A percentile compares a stretch with the other conserved stretches of the same genome.
phyloP scores from a whole-genome alignment of 2,329 filamentous ascomycete species.

The Fusarium pseudocircinatum region DNA sequence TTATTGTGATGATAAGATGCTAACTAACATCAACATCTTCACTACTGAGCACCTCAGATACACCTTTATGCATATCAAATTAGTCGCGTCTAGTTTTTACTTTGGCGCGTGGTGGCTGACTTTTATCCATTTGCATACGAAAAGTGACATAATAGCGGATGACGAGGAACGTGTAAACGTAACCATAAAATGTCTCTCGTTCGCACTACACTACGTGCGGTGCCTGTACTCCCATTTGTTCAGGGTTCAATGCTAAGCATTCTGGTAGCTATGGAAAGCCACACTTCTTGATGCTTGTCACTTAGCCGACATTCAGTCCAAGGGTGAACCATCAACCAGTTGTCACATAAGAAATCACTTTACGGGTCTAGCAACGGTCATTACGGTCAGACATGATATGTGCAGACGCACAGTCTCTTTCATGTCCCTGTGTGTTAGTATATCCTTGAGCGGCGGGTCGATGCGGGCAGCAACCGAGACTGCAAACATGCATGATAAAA shows the following conservation, averaged over 20 bases:
- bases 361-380: neutral
- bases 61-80: neutral
- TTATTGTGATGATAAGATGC: neutral
- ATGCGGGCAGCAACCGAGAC: conserved; percentile 1
- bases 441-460: neutral
- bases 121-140: neutral
- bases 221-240: neutral
- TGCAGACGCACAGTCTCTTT: neutral
- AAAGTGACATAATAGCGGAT: conserved; percentile 8
- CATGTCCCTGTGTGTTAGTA: neutral
- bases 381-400: conserved; percentile 5
- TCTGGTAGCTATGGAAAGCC: neutral
- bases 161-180: neutral
- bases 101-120: conserved; percentile 21
- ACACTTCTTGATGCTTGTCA: neutral
- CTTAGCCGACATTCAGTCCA: neutral
- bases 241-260: neutral
- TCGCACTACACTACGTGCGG: neutral
- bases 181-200: conserved; percentile 8
- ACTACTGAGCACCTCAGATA: neutral
- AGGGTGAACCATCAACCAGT: neutral
- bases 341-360: neutral
- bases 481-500: conserved; percentile 2
- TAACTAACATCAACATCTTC: neutral
- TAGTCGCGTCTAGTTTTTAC: conserved; percentile 9